Evolutionary conservation across 1,284 basidiomycete genomes (phyloP).

Genomic region (Austropuccinia psidii): DNA sequence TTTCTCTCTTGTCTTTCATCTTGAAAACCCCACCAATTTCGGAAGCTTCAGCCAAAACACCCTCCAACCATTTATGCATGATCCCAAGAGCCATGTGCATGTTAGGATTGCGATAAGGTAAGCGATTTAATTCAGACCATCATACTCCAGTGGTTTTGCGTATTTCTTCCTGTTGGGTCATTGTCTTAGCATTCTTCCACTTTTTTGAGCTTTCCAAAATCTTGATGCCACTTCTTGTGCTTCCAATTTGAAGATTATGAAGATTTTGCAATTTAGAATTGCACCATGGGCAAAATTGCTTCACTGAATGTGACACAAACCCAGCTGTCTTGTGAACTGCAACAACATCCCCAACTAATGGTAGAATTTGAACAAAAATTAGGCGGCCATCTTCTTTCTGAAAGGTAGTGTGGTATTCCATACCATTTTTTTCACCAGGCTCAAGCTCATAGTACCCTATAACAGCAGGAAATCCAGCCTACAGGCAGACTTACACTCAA

Average conservation of each 20-base stretch:
- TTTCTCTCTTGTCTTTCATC: not conserved
- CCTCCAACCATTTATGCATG: constrained; percentile 12
- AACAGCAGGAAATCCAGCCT: too few relatives aligned
- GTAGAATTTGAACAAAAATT: not conserved
- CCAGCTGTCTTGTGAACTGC: not conserved
- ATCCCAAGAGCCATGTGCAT: not conserved
- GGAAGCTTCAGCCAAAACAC: not conserved
- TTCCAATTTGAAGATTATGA: not conserved
- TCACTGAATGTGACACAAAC: not conserved
- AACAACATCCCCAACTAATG: not conserved
- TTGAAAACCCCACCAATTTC: not conserved
- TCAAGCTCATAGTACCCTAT: too few relatives aligned
- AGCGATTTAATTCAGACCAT: constrained; percentile 9
- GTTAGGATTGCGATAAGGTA: not conserved
- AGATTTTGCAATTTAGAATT: not conserved
- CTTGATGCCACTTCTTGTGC: not conserved
- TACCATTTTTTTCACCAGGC: too few relatives aligned
- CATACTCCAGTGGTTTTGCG: not conserved
- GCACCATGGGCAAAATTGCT: not conserved
- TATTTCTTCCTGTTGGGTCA: too few relatives aligned
- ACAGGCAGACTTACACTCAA: too few relatives aligned
- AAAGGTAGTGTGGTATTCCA: too few relatives aligned
- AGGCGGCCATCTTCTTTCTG: not conserved
- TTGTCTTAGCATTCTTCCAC: not conserved
- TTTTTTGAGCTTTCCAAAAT: not conserved